Conservation (phyloP, 352 stramenopile species). For the Globisporangium carolinianum region DNA sequence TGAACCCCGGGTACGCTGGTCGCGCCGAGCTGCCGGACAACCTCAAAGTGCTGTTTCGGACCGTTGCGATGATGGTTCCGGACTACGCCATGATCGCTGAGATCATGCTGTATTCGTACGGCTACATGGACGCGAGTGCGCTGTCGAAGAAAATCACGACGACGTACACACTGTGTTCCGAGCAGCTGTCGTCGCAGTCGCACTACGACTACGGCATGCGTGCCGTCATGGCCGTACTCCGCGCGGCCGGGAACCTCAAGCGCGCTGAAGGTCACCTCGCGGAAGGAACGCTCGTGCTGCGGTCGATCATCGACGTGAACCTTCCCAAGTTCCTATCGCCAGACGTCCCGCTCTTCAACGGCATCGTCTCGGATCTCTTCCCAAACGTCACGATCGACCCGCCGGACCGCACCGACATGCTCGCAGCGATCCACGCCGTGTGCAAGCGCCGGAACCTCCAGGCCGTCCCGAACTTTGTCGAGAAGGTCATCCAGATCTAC, state of each 20-base stretch:
- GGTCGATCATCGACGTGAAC: slow-evolving; percentile 93
- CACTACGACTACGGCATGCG: slow-evolving; percentile 96
- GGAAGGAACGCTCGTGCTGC: slow-evolving; percentile 87
- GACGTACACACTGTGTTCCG: slow-evolving; percentile 91
- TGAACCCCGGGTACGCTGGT: slow-evolving; percentile 89
- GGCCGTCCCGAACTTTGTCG: slow-evolving; percentile 84
- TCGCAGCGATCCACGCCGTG: slow-evolving; percentile 71
- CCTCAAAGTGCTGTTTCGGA: slow-evolving; percentile 90
- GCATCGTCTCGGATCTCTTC: slow-evolving; percentile 93
- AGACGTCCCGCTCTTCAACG: slow-evolving; percentile 92
- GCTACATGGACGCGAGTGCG: slow-evolving; percentile 85
- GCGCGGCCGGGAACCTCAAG: slow-evolving; percentile 90
- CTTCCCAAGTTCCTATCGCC: slow-evolving; percentile 91
- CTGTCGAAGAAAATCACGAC: slow-evolving; percentile 93
- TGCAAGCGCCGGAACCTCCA: slow-evolving; percentile 84
- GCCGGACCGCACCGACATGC: slow-evolving; percentile 81
- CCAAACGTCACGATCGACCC: slow-evolving; percentile 87
- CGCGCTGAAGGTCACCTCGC: slow-evolving; percentile 67
- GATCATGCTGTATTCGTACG: slow-evolving; percentile 93
- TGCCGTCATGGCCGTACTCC: slow-evolving; percentile 91
- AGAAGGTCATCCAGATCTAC: slow-evolving; percentile 94
- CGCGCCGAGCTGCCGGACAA: slow-evolving; percentile 89
- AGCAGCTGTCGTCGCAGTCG: slow-evolving; percentile 92
- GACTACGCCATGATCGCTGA: slow-evolving; percentile 93
- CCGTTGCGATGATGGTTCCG: slow-evolving; percentile 92